These are phyloP conservation scores for Trypanosoma boissoni DNA, from an alignment of 208 protist species.

Conservation along the genomic window DNA sequence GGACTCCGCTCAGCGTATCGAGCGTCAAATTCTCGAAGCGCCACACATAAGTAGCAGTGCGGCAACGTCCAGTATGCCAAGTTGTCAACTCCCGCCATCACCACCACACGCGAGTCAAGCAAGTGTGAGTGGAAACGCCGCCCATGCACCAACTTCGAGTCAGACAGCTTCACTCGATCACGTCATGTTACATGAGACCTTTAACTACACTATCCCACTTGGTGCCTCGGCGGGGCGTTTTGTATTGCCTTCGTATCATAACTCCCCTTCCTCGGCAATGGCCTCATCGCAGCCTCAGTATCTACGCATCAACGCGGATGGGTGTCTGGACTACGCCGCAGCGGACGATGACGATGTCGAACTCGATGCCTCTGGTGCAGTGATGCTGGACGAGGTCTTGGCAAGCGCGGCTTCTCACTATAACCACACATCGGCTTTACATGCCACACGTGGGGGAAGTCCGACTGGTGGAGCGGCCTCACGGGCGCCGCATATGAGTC, in stretches of 20 bases:
- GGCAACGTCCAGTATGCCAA: too few species aligned
- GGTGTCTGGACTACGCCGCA: constrained; percentile 72
- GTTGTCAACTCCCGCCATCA: not conserved
- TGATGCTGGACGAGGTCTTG: constrained; percentile 24
- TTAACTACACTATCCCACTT: constrained; percentile 56
- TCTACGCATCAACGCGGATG: constrained; percentile 78
- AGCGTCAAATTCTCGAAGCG: too few species aligned
- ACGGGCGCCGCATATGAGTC: too few species aligned
- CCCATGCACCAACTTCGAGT: constrained; percentile 21
- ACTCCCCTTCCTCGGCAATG: constrained; percentile 14
- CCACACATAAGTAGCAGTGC: too few species aligned
- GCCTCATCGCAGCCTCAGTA: constrained; percentile 57
- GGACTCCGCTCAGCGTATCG: too few species aligned
- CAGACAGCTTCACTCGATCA: constrained; percentile 55
- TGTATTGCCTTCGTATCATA: constrained; percentile 54
- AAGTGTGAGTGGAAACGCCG: constrained; percentile 3
- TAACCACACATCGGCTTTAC: too few species aligned
- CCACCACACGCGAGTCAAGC: not conserved
- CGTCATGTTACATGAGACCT: constrained; percentile 73
- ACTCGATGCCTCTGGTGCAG: too few species aligned
- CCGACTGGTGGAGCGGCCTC: not conserved
- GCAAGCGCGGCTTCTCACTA: too few species aligned
- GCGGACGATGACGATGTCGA: constrained; percentile 54
- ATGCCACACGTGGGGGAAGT: not conserved
- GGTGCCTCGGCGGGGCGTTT: constrained; percentile 73